phyloP scores from a whole-genome alignment of 2,329 filamentous ascomycete genomes.

The Diaporthe humulicola region DNA sequence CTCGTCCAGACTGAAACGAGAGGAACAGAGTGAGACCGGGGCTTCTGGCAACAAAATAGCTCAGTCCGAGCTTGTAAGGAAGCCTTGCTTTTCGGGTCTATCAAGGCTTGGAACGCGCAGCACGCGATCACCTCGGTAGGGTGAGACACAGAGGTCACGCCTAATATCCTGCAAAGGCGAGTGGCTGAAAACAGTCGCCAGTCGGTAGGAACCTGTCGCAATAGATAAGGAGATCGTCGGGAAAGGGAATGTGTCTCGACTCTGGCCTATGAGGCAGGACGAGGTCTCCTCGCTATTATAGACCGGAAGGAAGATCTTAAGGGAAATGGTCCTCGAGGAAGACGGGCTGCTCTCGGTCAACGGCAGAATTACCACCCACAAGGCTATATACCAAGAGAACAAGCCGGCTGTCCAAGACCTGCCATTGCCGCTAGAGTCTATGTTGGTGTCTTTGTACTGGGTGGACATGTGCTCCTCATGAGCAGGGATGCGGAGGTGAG shows the following conservation, averaged over 20 bases:
- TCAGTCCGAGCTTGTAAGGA: constrained; percentile 23
- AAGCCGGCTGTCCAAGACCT: constrained; percentile 17
- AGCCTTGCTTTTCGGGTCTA: constrained; percentile 31
- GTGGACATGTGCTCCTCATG: constrained; percentile 28
- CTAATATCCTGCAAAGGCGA: constrained; percentile 11
- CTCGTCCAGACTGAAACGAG: background rate
- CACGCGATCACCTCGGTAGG: constrained; percentile 36
- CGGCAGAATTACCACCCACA: constrained; percentile 23
- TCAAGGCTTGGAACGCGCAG: constrained; percentile 34
- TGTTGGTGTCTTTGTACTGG: constrained; percentile 14
- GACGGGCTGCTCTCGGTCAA: background rate
- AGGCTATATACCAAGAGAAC: constrained; percentile 25
- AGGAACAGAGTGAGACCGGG: background rate
- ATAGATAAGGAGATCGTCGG: constrained; percentile 27
- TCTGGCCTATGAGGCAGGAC: constrained; percentile 25
- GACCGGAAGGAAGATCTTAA: background rate
- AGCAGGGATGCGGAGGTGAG: constrained; percentile 29
- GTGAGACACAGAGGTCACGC: constrained; percentile 38
- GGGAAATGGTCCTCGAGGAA: background rate
- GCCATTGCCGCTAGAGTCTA: constrained; percentile 13
- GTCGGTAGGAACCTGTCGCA: constrained; percentile 21
- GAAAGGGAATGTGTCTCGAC: background rate
- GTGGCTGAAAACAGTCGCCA: constrained; percentile 23
- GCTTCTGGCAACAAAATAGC: constrained; percentile 24
- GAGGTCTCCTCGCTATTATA: background rate